These are phyloP conservation scores for Populus ilicifolia DNA, from an alignment of 345 rosid species.

Conservation along the genomic window DNA sequence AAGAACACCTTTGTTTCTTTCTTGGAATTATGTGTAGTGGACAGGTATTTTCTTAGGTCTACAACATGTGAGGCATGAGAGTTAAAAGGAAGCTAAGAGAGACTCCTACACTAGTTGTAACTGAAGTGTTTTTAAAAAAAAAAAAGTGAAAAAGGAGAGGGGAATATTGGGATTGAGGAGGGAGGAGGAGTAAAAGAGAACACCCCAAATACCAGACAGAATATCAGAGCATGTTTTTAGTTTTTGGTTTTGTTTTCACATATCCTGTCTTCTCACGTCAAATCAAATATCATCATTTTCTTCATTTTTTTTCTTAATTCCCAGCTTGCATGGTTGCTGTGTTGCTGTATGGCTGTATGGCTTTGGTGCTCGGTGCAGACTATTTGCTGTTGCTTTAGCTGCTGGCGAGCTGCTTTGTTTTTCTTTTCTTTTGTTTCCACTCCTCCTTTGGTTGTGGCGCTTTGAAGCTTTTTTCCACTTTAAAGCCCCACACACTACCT, in stretches of 20 bases:
- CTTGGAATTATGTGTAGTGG: too few species aligned
- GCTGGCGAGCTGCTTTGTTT: not conserved
- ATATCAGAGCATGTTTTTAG: conserved; percentile 31
- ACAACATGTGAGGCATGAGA: too few species aligned
- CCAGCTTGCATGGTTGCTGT: not conserved
- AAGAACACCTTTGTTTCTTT: too few species aligned
- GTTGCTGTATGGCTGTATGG: not conserved
- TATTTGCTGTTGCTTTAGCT: not conserved
- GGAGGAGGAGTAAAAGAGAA: not conserved
- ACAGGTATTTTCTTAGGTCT: too few species aligned
- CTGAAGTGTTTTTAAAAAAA: too few species aligned
- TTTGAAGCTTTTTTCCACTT: conserved; percentile 6
- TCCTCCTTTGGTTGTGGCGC: not conserved
- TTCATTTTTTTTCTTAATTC: not conserved
- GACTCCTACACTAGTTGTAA: too few species aligned
- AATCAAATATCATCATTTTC: conserved; percentile 2
- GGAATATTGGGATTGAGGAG: conserved; percentile 8
- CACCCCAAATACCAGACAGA: conserved; percentile 47
- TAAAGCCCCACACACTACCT: not conserved
- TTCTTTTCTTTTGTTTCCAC: conserved; percentile 1
- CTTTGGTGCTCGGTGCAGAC: conserved; percentile 5
- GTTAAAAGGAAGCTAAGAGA: too few species aligned
- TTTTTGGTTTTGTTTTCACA: conserved; percentile 16
- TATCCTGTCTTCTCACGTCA: not conserved
- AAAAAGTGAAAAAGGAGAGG: not conserved